Conservation (phyloP, 768 basidiomycete genomes). For the Calocybe indica region DNA sequence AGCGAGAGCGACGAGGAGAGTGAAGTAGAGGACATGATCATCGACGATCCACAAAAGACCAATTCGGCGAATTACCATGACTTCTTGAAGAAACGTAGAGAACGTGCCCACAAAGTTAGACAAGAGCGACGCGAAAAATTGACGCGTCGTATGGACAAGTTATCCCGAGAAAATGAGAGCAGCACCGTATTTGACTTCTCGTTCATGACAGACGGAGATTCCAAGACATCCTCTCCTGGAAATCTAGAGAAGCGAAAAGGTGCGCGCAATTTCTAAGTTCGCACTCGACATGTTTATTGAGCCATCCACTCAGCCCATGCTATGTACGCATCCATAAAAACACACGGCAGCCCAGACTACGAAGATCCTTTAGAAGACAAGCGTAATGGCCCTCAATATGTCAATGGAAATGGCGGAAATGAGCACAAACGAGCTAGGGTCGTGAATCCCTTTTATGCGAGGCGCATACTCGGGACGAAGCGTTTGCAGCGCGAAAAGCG, state of each 20-base stretch:
- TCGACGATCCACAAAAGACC: slow-evolving; percentile 25
- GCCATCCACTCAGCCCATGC: slow-evolving; percentile 20
- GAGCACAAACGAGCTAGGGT: slow-evolving; percentile 45
- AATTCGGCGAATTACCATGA: slow-evolving; percentile 16
- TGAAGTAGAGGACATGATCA: slow-evolving; percentile 47
- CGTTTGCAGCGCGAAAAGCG: slow-evolving; percentile 33
- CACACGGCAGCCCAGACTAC: slow-evolving; percentile 25
- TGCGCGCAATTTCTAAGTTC: slow-evolving; percentile 13
- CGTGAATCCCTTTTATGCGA: slow-evolving; percentile 33
- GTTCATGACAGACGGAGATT: slow-evolving; percentile 6
- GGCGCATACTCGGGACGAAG: slow-evolving; percentile 31
- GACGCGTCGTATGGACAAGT: slow-evolving; percentile 18
- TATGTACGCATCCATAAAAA: slow-evolving; percentile 28
- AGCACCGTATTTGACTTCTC: slow-evolving; percentile 14
- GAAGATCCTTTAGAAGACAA: slow-evolving; percentile 25
- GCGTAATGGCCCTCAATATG: slow-evolving; percentile 25
- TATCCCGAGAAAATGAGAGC: slow-evolving; percentile 11
- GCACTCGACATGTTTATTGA: background rate
- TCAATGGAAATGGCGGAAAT: slow-evolving; percentile 18
- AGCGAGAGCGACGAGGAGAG: slow-evolving; percentile 28
- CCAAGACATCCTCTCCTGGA: slow-evolving; percentile 19
- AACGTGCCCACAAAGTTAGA: slow-evolving; percentile 26
- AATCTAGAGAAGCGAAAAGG: slow-evolving; percentile 42
- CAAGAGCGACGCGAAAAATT: slow-evolving; percentile 25
- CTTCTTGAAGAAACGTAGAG: slow-evolving; percentile 19